Percentiles rank a stretch among this genome's conserved stretches.
Conservation (phyloP, 2,329 filamentous ascomycete species). For the Verticillium albo-atrum region DNA sequence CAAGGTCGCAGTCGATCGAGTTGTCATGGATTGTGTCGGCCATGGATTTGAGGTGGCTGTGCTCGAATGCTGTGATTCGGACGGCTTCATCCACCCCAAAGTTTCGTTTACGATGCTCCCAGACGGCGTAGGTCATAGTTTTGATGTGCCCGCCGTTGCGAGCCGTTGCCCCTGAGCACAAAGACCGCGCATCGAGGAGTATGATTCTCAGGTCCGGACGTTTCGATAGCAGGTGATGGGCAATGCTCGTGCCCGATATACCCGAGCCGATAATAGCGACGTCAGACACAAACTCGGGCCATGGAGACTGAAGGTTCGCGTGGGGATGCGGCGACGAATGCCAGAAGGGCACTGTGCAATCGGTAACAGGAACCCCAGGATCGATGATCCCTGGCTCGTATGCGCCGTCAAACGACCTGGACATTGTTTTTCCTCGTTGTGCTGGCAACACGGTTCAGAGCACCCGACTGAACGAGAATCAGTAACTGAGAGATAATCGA, state of each 20-base stretch:
- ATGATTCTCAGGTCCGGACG: slow-evolving; percentile 9
- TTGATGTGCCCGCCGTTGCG: slow-evolving; percentile 12
- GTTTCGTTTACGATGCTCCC: slow-evolving; percentile 7
- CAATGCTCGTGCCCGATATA: slow-evolving; percentile 11
- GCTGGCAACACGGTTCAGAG: no score
- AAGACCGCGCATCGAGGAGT: slow-evolving; percentile 12
- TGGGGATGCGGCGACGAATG: slow-evolving; percentile 3
- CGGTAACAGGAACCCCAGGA: slow-evolving; percentile 12
- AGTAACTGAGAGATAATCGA: no score
- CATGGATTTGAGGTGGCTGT: slow-evolving; percentile 7
- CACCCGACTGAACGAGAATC: no score
- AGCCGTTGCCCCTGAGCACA: slow-evolving; percentile 6
- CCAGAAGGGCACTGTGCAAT: slow-evolving; percentile 16
- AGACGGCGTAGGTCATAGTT: slow-evolving; percentile 8
- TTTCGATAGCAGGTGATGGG: slow-evolving; percentile 9
- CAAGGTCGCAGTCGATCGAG: slow-evolving; percentile 8
- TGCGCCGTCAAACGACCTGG: slow-evolving; percentile 13
- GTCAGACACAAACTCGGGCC: slow-evolving; percentile 8
- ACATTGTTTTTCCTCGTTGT: slow-evolving; percentile 5
- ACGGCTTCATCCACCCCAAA: slow-evolving; percentile 9
- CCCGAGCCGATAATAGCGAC: slow-evolving; percentile 17
- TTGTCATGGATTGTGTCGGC: neutral
- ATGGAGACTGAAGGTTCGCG: slow-evolving; percentile 10
- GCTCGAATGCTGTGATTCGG: slow-evolving; percentile 7
- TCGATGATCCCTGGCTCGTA: slow-evolving; percentile 15